Evolutionary conservation across 2,329 filamentous ascomycete genomes (phyloP).

Genomic region (Exserohilum turcica): DNA sequence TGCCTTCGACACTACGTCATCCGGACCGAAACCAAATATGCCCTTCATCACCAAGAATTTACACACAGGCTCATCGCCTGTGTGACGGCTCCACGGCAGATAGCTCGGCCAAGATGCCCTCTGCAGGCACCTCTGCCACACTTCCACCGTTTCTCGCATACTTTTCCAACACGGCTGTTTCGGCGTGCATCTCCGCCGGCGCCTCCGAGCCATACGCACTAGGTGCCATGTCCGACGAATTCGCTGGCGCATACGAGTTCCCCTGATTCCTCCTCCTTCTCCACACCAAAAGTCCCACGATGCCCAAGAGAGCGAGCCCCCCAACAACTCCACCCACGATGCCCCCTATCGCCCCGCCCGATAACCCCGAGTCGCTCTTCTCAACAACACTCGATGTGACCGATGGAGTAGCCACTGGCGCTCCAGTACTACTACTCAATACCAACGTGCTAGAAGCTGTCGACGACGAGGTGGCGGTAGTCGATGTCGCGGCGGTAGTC

Average conservation of each 20-base stretch:
- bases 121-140: background rate
- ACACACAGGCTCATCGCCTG: background rate
- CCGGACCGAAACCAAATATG: too few relatives aligned
- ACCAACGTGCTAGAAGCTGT: too few relatives aligned
- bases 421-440: too few relatives aligned
- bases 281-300: slow-evolving; percentile 19
- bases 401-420: background rate
- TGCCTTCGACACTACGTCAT: too few relatives aligned
- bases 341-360: slow-evolving; percentile 29
- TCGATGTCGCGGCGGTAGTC: slow-evolving; percentile 2
- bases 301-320: slow-evolving; percentile 23
- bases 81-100: background rate
- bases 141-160: slow-evolving; percentile 1
- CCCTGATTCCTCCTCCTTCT: slow-evolving; percentile 3
- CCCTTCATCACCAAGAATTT: too few relatives aligned
- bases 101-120: background rate
- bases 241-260: background rate
- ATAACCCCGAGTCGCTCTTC: background rate
- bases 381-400: background rate
- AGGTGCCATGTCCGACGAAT: background rate
- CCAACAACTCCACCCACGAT: slow-evolving; percentile 26
- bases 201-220: background rate
- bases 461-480: background rate
- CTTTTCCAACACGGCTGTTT: background rate
- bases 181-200: background rate